phyloP scores from a whole-genome alignment of 148 eudicot species.

The Arbutus unedo region DNA sequence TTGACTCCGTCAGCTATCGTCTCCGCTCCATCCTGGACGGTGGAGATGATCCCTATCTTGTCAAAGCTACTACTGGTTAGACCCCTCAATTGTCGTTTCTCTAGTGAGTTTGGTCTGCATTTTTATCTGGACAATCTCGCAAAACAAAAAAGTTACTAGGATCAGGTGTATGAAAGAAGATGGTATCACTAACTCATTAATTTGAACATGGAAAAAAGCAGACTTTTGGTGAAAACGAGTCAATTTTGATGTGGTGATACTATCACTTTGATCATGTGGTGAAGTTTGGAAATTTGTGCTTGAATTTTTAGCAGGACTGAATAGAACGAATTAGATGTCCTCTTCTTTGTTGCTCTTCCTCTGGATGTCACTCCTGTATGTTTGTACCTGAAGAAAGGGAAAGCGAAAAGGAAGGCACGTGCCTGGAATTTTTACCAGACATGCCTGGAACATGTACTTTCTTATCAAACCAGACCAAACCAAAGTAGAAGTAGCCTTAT shows the following conservation, averaged over 20 bases:
- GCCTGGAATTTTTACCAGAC: too few species aligned
- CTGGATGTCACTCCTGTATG: too few species aligned
- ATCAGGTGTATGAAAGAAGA: not conserved
- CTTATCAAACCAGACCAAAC: not conserved
- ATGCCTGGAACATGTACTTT: not conserved
- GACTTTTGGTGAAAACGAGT: not conserved
- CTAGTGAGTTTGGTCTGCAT: not conserved
- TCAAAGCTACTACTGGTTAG: constrained; percentile 44
- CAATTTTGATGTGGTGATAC: not conserved
- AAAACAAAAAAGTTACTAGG: not conserved
- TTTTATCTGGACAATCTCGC: not conserved
- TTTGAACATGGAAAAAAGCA: not conserved
- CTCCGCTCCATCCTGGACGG: constrained; percentile 54
- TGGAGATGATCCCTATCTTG: constrained; percentile 43
- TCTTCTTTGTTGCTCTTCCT: not conserved
- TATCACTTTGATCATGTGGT: not conserved
- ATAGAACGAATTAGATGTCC: not conserved
- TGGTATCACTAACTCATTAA: not conserved
- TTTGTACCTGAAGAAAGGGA: too few species aligned
- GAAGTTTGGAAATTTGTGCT: not conserved
- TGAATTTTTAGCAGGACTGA: not conserved
- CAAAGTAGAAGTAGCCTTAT: not conserved
- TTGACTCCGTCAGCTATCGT: constrained; percentile 51
- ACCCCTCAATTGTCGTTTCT: not conserved
- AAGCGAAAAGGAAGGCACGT: too few species aligned